A percentile compares a stretch with the other conserved stretches of the same genome.
Evolutionary conservation across 2,329 filamentous ascomycete species (phyloP).

Genomic region (Sordariomycetes sp.): DNA sequence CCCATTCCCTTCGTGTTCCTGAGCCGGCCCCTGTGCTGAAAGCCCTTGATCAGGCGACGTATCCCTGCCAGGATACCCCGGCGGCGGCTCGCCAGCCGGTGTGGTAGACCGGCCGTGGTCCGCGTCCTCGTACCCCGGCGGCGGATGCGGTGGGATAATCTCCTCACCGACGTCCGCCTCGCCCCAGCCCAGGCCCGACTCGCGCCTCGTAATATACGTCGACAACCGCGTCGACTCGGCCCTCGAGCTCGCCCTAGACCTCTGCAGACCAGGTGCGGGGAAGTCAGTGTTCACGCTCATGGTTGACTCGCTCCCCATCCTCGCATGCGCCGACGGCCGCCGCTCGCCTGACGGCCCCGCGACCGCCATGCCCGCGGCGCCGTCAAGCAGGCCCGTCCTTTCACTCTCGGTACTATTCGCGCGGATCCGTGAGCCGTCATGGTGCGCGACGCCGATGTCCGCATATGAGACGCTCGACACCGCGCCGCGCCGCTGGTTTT

Average conservation of each 20-base stretch:
- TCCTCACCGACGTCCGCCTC: slow-evolving; percentile 35
- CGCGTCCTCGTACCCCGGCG: slow-evolving; percentile 41
- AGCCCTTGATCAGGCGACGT: slow-evolving; percentile 3
- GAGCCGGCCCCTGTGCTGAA: neutral
- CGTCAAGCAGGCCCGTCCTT: slow-evolving; percentile 55
- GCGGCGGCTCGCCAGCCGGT: slow-evolving; percentile 33
- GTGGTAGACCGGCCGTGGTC: slow-evolving; percentile 25
- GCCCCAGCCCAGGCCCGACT: slow-evolving; percentile 37
- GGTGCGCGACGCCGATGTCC: slow-evolving; percentile 61
- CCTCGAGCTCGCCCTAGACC: slow-evolving; percentile 28
- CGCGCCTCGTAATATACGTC: slow-evolving; percentile 18
- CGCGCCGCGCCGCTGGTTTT: slow-evolving; percentile 45
- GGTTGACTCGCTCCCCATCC: slow-evolving; percentile 38
- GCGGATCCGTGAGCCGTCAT: slow-evolving; percentile 63
- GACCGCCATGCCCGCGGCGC: slow-evolving; percentile 49
- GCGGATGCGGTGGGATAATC: slow-evolving; percentile 26
- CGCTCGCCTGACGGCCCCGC: slow-evolving; percentile 19
- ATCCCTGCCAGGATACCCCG: slow-evolving; percentile 28
- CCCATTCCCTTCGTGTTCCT: neutral
- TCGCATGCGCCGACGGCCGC: slow-evolving; percentile 20
- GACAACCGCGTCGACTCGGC: slow-evolving; percentile 23
- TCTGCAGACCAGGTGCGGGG: slow-evolving; percentile 19
- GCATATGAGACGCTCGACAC: slow-evolving; percentile 67
- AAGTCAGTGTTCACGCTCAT: slow-evolving; percentile 38
- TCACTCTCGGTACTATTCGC: slow-evolving; percentile 65